phyloP scores from a whole-genome alignment of 2,329 filamentous ascomycete species.

The Diaporthe longicolla region DNA sequence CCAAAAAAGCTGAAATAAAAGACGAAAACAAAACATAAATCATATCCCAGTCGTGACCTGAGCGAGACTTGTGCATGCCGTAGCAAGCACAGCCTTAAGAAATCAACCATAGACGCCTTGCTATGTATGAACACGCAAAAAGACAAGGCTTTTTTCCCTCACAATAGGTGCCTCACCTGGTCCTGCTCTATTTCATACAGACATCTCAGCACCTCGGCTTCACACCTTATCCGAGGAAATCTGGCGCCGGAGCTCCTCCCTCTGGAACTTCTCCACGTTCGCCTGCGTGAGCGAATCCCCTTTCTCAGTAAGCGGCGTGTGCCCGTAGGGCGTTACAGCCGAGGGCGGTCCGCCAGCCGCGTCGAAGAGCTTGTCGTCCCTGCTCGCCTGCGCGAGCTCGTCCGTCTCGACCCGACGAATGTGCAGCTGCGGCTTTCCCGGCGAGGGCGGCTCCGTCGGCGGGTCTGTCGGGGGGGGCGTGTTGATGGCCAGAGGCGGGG shows the following conservation, averaged over 20 bases:
- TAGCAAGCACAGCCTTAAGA: not conserved
- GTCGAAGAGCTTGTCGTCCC: conserved; percentile 49
- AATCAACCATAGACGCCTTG: conserved; percentile 39
- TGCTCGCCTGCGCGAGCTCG: conserved; percentile 46
- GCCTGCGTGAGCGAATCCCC: conserved; percentile 47
- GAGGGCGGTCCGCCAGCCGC: conserved; percentile 42
- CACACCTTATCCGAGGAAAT: conserved; percentile 22
- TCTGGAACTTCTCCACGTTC: conserved; percentile 47
- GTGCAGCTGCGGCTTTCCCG: conserved; percentile 30
- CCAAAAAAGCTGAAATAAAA: not conserved
- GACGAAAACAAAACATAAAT: not conserved
- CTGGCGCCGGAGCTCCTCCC: conserved; percentile 39
- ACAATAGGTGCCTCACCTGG: not conserved
- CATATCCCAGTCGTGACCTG: not conserved
- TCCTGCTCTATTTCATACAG: not conserved
- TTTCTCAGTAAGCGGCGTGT: conserved; percentile 40
- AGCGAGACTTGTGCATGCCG: not conserved
- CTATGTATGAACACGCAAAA: conserved; percentile 18
- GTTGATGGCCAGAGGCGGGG: not conserved
- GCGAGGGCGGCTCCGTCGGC: conserved; percentile 15
- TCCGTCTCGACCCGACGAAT: conserved; percentile 42
- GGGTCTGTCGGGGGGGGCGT: conserved; percentile 6
- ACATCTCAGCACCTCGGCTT: not conserved
- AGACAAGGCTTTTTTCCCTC: not conserved
- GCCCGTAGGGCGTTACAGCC: conserved; percentile 36